These are phyloP conservation scores for Larix kaempferi DNA, from an alignment of 75 land plant genomes.

Conservation along the genomic window DNA sequence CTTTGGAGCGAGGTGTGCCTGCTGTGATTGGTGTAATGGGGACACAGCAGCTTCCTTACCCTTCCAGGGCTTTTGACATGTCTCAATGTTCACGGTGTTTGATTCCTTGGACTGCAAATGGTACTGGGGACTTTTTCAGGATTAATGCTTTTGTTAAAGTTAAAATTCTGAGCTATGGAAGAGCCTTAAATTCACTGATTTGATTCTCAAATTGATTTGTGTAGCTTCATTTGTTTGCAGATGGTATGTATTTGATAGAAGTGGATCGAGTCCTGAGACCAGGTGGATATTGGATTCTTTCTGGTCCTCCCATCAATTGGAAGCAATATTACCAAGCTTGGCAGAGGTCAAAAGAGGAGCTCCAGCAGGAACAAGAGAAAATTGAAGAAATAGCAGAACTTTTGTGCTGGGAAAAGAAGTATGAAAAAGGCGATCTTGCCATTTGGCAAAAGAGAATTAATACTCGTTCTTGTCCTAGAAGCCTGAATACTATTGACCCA, in stretches of 20 bases:
- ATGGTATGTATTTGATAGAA: constrained; percentile 81
- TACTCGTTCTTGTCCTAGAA: constrained; percentile 48
- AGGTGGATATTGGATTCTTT: constrained; percentile 94
- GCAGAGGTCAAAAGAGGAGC: constrained; percentile 80
- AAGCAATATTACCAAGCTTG: constrained; percentile 67
- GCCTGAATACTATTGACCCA: too few relatives aligned
- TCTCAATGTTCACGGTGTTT: constrained; percentile 90
- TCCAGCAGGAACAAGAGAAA: constrained; percentile 61
- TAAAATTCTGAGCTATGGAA: background rate
- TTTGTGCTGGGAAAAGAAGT: constrained; percentile 77
- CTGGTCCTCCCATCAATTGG: constrained; percentile 96
- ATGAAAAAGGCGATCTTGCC: constrained; percentile 72
- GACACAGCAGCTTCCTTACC: constrained; percentile 67
- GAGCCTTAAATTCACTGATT: background rate
- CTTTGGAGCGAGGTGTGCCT: constrained; percentile 91
- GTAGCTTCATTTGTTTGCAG: constrained; percentile 30
- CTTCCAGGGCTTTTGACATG: constrained; percentile 88
- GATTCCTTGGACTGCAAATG: constrained; percentile 81
- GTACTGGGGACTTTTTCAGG: constrained; percentile 24
- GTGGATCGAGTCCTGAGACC: constrained; percentile 93
- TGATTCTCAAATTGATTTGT: background rate
- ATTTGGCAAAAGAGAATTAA: constrained; percentile 74
- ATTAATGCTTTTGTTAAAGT: background rate
- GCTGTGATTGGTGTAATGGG: constrained; percentile 92
- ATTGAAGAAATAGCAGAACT: constrained; percentile 71